A percentile compares a stretch with the other conserved stretches of the same genome.
Evolutionary conservation across 306 rosid genomes (phyloP).

Genomic region (Senna siamea): DNA sequence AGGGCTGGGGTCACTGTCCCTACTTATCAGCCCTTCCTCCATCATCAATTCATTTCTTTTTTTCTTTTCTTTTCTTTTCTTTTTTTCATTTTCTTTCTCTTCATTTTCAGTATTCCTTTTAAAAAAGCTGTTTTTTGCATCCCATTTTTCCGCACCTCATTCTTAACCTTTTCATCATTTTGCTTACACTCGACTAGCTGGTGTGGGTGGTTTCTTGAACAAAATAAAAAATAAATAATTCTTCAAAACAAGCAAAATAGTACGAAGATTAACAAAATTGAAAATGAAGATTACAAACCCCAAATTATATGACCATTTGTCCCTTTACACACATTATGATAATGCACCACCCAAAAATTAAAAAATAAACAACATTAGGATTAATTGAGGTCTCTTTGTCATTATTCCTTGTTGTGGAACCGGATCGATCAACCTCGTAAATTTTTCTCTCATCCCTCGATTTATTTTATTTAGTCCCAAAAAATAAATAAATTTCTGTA

Average conservation of each 20-base stretch:
- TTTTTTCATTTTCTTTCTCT: not conserved
- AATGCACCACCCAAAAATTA: slow-evolving; percentile 39
- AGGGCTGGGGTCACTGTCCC: slow-evolving; percentile 49
- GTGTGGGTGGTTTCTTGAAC: not conserved
- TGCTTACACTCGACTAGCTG: not conserved
- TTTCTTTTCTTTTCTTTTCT: not conserved
- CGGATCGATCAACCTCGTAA: slow-evolving; percentile 18
- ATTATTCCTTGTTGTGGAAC: slow-evolving; percentile 46
- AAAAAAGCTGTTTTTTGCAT: slow-evolving; percentile 27
- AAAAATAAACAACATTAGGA: slow-evolving; percentile 39
- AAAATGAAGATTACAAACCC: slow-evolving; percentile 12
- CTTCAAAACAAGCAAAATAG: not conserved
- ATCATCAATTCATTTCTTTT: not conserved
- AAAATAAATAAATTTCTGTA: slow-evolving; percentile 62
- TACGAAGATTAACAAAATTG: not conserved
- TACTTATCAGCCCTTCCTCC: slow-evolving; percentile 30
- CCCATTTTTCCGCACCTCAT: slow-evolving; percentile 16
- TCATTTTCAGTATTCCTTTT: not conserved
- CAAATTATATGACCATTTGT: no score
- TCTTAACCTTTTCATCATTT: slow-evolving; percentile 1
- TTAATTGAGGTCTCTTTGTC: slow-evolving; percentile 20
- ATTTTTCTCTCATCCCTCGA: slow-evolving; percentile 29
- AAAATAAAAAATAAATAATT: not conserved
- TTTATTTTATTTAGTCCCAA: slow-evolving; percentile 52
- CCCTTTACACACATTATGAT: no score